Conservation (phyloP, 768 basidiomycete genomes). For the Trametes punicea region DNA sequence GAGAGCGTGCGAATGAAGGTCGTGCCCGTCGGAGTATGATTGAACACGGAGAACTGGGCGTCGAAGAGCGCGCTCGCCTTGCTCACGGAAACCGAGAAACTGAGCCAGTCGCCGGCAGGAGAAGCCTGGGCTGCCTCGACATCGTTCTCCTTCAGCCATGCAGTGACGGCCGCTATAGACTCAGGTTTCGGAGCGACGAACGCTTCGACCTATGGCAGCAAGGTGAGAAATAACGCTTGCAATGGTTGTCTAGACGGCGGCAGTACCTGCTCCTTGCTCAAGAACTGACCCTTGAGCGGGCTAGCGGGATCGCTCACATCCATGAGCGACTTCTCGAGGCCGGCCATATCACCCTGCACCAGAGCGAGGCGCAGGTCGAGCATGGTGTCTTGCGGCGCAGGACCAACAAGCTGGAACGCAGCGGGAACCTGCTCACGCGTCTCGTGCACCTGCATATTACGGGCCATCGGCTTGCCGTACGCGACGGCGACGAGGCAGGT, state of each 20-base stretch:
- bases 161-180: conserved; percentile 26
- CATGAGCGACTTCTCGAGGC: conserved; percentile 36
- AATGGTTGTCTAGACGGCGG: not conserved
- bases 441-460: conserved; percentile 32
- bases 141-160: conserved; percentile 29
- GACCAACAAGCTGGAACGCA: conserved; percentile 30
- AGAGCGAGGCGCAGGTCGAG: conserved; percentile 40
- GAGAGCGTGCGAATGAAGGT: conserved; percentile 33
- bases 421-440: conserved; percentile 26
- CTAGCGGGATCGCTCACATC: conserved; percentile 39
- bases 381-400: conserved; percentile 29
- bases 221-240: not conserved
- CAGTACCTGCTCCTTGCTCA: conserved; percentile 38
- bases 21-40: conserved; percentile 30
- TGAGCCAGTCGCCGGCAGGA: conserved; percentile 36
- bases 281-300: conserved; percentile 35
- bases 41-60: conserved; percentile 35
- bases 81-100: conserved; percentile 30
- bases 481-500: conserved; percentile 21
- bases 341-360: conserved; percentile 33
- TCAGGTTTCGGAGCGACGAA: conserved; percentile 30
- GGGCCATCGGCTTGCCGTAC: conserved; percentile 23
- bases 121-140: conserved; percentile 25
- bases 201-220: conserved; percentile 22
- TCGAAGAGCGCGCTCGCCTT: conserved; percentile 36